Base-by-base conservation (phyloP, 2,329 filamentous ascomycete species). In the Chaetoscypha palmicola region DNA sequence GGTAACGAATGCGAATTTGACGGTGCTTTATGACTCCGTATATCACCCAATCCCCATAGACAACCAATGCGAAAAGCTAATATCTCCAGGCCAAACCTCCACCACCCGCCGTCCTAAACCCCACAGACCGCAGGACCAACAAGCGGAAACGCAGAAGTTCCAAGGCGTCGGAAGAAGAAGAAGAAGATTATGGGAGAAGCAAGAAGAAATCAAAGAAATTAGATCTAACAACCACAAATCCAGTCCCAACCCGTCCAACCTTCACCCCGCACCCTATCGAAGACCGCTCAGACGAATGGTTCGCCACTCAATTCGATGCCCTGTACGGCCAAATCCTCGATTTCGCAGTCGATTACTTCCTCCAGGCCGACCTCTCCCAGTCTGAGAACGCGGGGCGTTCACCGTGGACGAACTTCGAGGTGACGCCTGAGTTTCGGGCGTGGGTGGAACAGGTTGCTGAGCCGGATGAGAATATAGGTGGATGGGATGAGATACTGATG, bases 401-500 rank as follows among this genome's bases (percentile, higher is more conserved):
- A 4, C 16, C 26, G 8, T 40, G 24, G 38, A n/a, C 3, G 4
- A 38, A 30, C 3, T n/a, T 45, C 8, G 24, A 39, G 3, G 39
- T 52, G 37, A 46, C 41, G 5, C 31, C 36, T 7, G 50, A 57
- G 39, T 60, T 59, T 32, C 10, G 52, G 0, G 41, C 26, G 2
- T 58, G 53, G 41, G 47, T 49, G 4, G 43, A 50, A 19, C 24
- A 46, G 21, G 52, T 59, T 20, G 51, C 53, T 8, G 53, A 57
- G 41, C 46, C 49, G 8, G 53, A 58, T 44, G 39, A 46, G 3
- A 31, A 20, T n/a, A 23, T 19, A 32, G 51, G 46, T 7, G 51
- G 50, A 17, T 60, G 56, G 56, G 49, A 60, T 38, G 39, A 41
- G 9, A 32, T 61, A n/a, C 38, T 61, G 16, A 42, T 32, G 32